Evolutionary conservation across 495 filamentous ascomycete genomes (phyloP).

Genomic region (Peziza echinospora): DNA sequence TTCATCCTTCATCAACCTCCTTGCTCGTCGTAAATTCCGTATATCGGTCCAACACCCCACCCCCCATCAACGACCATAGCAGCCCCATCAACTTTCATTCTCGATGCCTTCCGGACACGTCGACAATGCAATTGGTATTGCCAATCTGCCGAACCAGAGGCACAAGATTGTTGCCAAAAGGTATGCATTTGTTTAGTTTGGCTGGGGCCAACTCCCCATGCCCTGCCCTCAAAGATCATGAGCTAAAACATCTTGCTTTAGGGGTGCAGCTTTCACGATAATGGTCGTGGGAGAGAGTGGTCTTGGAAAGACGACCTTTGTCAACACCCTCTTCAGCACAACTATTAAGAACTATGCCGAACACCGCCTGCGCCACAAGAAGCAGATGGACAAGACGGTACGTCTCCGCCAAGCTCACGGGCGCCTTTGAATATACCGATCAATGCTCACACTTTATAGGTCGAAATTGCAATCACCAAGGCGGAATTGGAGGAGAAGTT

Average conservation of each 20-base stretch:
- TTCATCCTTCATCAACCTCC: too few species aligned
- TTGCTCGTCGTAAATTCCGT: too few species aligned
- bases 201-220: neutral
- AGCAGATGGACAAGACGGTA: constrained; percentile 93
- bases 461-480: constrained; percentile 99
- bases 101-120: constrained; percentile 15
- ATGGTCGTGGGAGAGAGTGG: constrained; percentile 99
- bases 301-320: constrained; percentile 97
- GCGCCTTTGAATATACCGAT: neutral
- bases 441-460: constrained; percentile 4
- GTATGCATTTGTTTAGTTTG: constrained; percentile 9
- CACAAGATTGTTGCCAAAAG: constrained; percentile 99
- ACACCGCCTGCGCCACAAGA: constrained; percentile 92
- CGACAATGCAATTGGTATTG: constrained; percentile 72
- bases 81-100: too few species aligned
- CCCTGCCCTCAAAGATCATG: neutral
- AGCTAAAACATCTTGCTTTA: neutral
- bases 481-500: constrained; percentile 99
- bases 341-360: constrained; percentile 99
- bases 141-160: constrained; percentile 94
- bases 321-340: constrained; percentile 98
- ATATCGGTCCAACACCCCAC: too few species aligned
- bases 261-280: constrained; percentile 90
- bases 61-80: too few species aligned
- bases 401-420: neutral